Conservation (phyloP, 2,329 filamentous ascomycete species). For the Drechslerella dactyloides region DNA sequence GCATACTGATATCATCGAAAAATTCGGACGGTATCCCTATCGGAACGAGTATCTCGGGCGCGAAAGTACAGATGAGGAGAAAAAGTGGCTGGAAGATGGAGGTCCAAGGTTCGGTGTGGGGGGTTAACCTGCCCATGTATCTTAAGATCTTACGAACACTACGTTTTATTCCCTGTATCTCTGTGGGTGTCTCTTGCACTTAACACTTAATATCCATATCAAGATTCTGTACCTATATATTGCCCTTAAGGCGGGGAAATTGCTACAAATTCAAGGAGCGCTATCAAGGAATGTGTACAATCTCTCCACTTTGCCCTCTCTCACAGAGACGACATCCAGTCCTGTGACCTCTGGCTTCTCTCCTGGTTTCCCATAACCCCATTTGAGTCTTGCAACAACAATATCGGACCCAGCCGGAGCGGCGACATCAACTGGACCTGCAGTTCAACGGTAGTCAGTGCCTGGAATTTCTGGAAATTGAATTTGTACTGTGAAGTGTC, state of each 20-base stretch:
- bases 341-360: slow-evolving; percentile 26
- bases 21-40: slow-evolving; percentile 68
- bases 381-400: slow-evolving; percentile 20
- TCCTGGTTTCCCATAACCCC: slow-evolving; percentile 23
- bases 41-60: slow-evolving; percentile 64
- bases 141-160: no score
- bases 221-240: no score
- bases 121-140: slow-evolving; percentile 1
- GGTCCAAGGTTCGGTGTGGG: slow-evolving; percentile 33
- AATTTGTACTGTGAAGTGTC: no score
- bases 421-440: slow-evolving; percentile 23
- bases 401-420: slow-evolving; percentile 20
- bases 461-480: no score
- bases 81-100: slow-evolving; percentile 61
- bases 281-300: slow-evolving; percentile 35
- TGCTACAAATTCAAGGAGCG: background rate
- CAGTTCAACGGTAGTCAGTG: no score
- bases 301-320: slow-evolving; percentile 35
- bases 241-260: no score
- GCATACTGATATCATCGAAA: slow-evolving; percentile 63
- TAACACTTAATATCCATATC: no score
- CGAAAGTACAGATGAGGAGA: slow-evolving; percentile 62
- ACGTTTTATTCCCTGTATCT: no score
- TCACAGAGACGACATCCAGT: slow-evolving; percentile 30
- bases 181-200: no score